Evolutionary conservation across 768 basidiomycete species (phyloP), one percentile per base, ranked within the genome.

Genomic region (Phlebiopsis flavidoalba): DNA sequence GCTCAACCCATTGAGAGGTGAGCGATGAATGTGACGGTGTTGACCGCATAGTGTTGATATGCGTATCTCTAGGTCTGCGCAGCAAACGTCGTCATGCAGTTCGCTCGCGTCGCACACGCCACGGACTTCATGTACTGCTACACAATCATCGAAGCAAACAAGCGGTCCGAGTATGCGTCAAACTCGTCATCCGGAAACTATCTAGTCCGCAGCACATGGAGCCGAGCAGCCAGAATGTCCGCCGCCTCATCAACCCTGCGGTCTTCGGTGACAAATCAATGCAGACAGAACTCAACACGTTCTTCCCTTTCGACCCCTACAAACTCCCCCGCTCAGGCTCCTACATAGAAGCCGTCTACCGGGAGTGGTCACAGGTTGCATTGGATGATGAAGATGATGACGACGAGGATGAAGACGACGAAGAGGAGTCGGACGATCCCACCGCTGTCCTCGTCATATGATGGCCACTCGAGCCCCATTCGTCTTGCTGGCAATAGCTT

Each of bases 301-400:
- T 98, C 78, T 99, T 99, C 79, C 97, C 97, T 0, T 99, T 99
- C 71, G 97, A 99, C 72, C 97, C 97, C 2, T 98, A 93, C 77
- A 90, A 87, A 61, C 84, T 99, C 5, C 89, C 93, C 0, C 81
- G 85, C 60, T 94, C 93, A 40, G 78, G 82, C 33, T 72, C 74
- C 21, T 97, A 87, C 68, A 89, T 99, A 58, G 86, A 92, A 57
- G 79, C 78, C 8, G 83, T 97, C 26, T 99, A 98, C 68, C 80
- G 95, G 49, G 92, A 95, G 62, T 99, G 96, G 96, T 78, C 85
- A 17, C 77, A 84, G 35, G 94, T 96, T 3, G 88, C 91, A 4
- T 78, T 83, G 22, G 80, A 76, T 8, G 83, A 85, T 17, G 88
- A 87, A 7, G 88, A 85, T 0, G 88, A 88, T 0, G 88, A 87